Evolutionary conservation across 768 basidiomycete species (phyloP).

Genomic region (Kockovaella imperatae): DNA sequence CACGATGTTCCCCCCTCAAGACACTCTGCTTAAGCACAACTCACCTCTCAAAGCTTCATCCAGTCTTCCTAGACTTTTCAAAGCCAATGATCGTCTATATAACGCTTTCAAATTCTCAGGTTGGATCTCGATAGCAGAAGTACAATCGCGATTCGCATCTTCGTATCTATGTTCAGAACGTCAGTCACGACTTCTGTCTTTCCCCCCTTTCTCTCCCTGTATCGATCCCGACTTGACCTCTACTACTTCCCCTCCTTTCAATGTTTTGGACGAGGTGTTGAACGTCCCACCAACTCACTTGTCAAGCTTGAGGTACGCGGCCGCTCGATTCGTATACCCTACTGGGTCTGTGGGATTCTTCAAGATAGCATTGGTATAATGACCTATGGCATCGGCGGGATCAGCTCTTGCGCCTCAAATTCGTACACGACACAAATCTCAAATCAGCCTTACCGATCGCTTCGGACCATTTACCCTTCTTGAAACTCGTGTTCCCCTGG

Average conservation of each 20-base stretch:
- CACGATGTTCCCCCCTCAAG: not conserved
- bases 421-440: not conserved
- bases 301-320: constrained; percentile 86
- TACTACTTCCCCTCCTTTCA: not conserved
- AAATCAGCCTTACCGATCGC: constrained; percentile 54
- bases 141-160: constrained; percentile 77
- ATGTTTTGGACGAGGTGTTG: not conserved
- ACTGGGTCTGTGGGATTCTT: constrained; percentile 66
- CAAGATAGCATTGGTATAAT: constrained; percentile 74
- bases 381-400: constrained; percentile 44
- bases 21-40: constrained; percentile 11
- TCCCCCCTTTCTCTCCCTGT: not conserved
- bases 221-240: not conserved
- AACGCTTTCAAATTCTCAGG: constrained; percentile 65
- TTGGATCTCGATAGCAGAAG: constrained; percentile 55
- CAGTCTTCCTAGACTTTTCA: constrained; percentile 53
- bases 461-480: constrained; percentile 63
- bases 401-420: too few relatives aligned
- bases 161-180: constrained; percentile 51
- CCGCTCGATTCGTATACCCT: constrained; percentile 77
- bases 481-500: constrained; percentile 84
- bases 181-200: constrained; percentile 1
- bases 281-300: constrained; percentile 59
- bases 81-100: constrained; percentile 70
- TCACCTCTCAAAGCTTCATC: constrained; percentile 59